Base-by-base conservation (phyloP, 2,329 filamentous ascomycete species). In the Fusarium camptoceras region DNA sequence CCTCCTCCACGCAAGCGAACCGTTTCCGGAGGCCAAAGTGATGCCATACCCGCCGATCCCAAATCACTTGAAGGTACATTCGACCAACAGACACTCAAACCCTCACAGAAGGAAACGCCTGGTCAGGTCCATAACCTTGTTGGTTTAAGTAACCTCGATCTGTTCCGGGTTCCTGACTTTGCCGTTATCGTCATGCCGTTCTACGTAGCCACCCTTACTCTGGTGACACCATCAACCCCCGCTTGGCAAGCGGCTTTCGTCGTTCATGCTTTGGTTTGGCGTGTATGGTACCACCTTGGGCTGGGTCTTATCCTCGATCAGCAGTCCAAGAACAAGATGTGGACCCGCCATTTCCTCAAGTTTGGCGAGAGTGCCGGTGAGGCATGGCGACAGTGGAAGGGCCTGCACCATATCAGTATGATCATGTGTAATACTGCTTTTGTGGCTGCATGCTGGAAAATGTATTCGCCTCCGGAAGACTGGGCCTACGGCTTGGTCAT, bases 381-480 rank as follows among this genome's bases (percentile, higher is more conserved):
- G 81, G 95, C 95, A 6, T 99, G 96, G 96, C 90, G 92, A 59
- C 95, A 99, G 79, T 99, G 96, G 96, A 98, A 98, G 81, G 94
- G 92, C 31, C 89, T 97, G 76, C 98, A 98, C 76, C 94, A 99
- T 78, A 85, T 98, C 72, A 97, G 93, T 81, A 94, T 95, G 87
- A 89, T 90, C 59, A 90, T 98, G 88, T 95, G 92, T 80, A 95
- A 97, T 76, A 87, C 91, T 22, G 95, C 93, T 61, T 97, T 98
- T 79, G 86, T 95, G 64, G 93, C 94, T 20, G 94, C 94, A 3
- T 94, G 93, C 71, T 98, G 94, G 93, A 99, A 98, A 83, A 93
- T 97, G 90, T 99, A 99, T 79, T 87, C 88, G 10, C 83, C 93
- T n/a, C 96, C 96, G 3, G 84, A 87, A 10, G 92, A 97, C 78